phyloP scores from a whole-genome alignment of 2,329 filamentous ascomycete species.

The Phyllachora maydis region DNA sequence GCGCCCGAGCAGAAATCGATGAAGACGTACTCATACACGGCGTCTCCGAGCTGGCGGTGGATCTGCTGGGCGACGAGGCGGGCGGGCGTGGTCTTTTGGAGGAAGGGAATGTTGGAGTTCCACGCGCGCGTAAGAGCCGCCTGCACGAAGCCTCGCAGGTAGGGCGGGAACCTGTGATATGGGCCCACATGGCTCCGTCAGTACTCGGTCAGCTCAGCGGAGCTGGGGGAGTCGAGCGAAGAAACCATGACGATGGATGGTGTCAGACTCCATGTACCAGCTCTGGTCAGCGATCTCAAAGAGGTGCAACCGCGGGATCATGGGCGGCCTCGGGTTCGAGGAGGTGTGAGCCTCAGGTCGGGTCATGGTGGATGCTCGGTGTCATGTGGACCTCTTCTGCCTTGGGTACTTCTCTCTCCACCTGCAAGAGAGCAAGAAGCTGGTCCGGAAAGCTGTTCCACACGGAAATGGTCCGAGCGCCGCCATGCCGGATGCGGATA shows the following conservation, averaged over 20 bases:
- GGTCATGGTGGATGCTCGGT: too few relatives aligned
- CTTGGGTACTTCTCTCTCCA: too few relatives aligned
- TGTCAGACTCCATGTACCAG: constrained; percentile 24
- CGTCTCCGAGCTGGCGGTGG: constrained; percentile 22
- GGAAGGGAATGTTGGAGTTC: constrained; percentile 33
- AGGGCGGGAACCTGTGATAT: constrained; percentile 41
- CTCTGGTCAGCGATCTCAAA: constrained; percentile 48
- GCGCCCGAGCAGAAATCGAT: constrained; percentile 61
- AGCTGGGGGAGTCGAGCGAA: not conserved
- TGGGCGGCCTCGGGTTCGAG: constrained; percentile 28
- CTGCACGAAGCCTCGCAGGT: constrained; percentile 43
- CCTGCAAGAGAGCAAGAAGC: too few relatives aligned
- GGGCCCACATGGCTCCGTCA: too few relatives aligned
- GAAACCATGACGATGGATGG: constrained; percentile 1
- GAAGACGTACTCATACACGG: constrained; percentile 34
- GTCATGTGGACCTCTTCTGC: too few relatives aligned
- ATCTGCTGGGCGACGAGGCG: constrained; percentile 38
- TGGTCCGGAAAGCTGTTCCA: too few relatives aligned
- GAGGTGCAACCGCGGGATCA: constrained; percentile 37
- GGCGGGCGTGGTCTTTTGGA: constrained; percentile 37
- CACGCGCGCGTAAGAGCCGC: constrained; percentile 42
- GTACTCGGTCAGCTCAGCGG: too few relatives aligned
- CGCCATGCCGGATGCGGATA: too few relatives aligned
- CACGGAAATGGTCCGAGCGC: too few relatives aligned
- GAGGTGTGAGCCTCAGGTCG: too few relatives aligned